A percentile compares a stretch with the other conserved stretches of the same genome.
These are phyloP conservation scores for California macrophylla DNA, from an alignment of 441 rosid species.

Conservation along the genomic window DNA sequence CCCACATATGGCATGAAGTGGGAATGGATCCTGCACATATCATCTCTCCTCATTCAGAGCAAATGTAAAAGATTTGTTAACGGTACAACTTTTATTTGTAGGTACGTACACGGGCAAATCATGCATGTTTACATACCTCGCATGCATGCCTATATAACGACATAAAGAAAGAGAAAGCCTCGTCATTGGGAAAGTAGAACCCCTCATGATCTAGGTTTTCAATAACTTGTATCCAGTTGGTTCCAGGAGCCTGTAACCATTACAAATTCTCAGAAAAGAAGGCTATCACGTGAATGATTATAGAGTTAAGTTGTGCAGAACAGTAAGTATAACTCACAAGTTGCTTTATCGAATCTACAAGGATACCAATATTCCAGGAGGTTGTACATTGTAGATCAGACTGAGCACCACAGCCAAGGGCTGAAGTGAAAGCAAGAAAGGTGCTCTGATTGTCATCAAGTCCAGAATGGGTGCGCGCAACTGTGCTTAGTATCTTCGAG, in stretches of 20 bases:
- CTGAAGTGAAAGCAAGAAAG: constrained; percentile 61
- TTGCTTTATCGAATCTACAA: constrained; percentile 60
- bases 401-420: constrained; percentile 51
- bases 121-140: constrained; percentile 39
- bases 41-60: constrained; percentile 14
- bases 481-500: constrained; percentile 56
- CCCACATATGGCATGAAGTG: constrained; percentile 71
- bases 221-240: constrained; percentile 65
- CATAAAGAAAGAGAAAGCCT: constrained; percentile 80
- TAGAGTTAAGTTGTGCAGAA: not conserved
- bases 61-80: not conserved
- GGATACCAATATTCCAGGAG: constrained; percentile 76
- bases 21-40: constrained; percentile 73
- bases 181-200: constrained; percentile 72
- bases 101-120: not conserved
- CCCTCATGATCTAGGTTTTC: constrained; percentile 87
- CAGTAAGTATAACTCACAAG: constrained; percentile 43
- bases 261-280: constrained; percentile 10
- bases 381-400: constrained; percentile 44
- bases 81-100: not conserved
- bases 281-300: not conserved
- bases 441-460: constrained; percentile 57
- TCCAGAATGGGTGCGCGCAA: constrained; percentile 44
- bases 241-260: constrained; percentile 64
- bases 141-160: constrained; percentile 66